Evolutionary conservation across 805 yeast genomes (phyloP).

Genomic region (Grigorovia jiainica): DNA sequence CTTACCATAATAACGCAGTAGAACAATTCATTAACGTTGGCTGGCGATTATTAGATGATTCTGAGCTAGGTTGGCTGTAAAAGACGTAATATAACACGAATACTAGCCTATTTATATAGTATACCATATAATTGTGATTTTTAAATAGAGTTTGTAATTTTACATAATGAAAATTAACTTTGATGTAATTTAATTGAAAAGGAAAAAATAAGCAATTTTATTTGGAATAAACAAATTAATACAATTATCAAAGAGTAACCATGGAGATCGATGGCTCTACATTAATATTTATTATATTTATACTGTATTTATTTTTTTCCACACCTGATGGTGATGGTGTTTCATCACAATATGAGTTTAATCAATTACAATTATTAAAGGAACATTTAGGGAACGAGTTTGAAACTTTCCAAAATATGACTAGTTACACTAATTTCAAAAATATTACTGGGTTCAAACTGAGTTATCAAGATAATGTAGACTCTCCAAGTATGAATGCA

Average conservation of each 20-base stretch:
- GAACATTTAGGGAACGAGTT: slow-evolving; percentile 28
- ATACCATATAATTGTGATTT: not conserved
- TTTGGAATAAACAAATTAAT: too few relatives aligned
- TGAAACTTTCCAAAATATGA: slow-evolving; percentile 31
- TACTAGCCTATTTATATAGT: too few relatives aligned
- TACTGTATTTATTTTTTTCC: slow-evolving; percentile 26
- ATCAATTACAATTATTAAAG: slow-evolving; percentile 32
- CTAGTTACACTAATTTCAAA: slow-evolving; percentile 48
- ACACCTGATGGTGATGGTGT: slow-evolving; percentile 28
- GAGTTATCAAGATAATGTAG: slow-evolving; percentile 50
- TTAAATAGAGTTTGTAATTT: too few relatives aligned
- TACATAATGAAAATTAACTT: too few relatives aligned
- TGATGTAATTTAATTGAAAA: too few relatives aligned
- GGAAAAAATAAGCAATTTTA: too few relatives aligned
- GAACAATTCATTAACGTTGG: slow-evolving; percentile 16
- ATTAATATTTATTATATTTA: slow-evolving; percentile 20
- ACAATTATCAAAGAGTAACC: slow-evolving; percentile 6
- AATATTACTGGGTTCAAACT: slow-evolving; percentile 65
- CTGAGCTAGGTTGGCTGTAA: slow-evolving; percentile 27
- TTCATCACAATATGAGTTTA: slow-evolving; percentile 30
- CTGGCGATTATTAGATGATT: slow-evolving; percentile 25
- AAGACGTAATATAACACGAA: too few relatives aligned
- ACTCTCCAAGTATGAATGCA: slow-evolving; percentile 35
- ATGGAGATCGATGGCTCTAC: slow-evolving; percentile 30
- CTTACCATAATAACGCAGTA: slow-evolving; percentile 4